Percentiles rank a stretch among this genome's conserved stretches.
Evolutionary conservation across 345 rosid species (phyloP).

Genomic region (Gossypium turneri): DNA sequence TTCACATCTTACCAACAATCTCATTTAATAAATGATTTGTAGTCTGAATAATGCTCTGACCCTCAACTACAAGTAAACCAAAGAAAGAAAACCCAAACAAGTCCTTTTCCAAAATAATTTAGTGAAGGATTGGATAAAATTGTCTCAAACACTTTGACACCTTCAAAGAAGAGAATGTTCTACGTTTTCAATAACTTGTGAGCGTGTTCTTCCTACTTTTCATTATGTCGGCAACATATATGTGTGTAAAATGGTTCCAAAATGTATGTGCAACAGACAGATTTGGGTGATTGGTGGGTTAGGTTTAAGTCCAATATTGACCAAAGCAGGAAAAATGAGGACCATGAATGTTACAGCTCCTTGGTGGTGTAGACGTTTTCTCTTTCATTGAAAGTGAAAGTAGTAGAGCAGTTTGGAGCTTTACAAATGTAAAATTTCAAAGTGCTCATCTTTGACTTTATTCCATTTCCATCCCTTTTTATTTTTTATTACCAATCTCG

Average conservation of each 20-base stretch:
- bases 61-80: too few species aligned
- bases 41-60: too few species aligned
- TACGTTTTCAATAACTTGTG: constrained; percentile 6
- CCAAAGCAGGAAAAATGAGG: not conserved
- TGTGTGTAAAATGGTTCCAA: not conserved
- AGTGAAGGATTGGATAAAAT: not conserved
- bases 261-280: not conserved
- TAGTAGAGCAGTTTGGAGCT: not conserved
- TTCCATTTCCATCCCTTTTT: not conserved
- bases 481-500: too few species aligned
- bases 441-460: not conserved
- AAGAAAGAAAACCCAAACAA: too few species aligned
- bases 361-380: constrained; percentile 12
- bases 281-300: constrained; percentile 10
- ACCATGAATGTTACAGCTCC: constrained; percentile 1
- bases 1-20: too few species aligned
- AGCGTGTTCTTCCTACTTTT: not conserved
- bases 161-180: constrained; percentile 14
- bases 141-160: constrained; percentile 16
- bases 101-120: constrained; percentile 15
- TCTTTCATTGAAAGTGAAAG: constrained; percentile 6
- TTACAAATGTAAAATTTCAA: not conserved
- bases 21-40: too few species aligned
- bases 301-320: constrained; percentile 23
- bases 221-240: constrained; percentile 6